A percentile compares a stretch with the other conserved stretches of the same genome.
phyloP scores from a whole-genome alignment of 805 yeast species.

The Candida tammaniensis region DNA sequence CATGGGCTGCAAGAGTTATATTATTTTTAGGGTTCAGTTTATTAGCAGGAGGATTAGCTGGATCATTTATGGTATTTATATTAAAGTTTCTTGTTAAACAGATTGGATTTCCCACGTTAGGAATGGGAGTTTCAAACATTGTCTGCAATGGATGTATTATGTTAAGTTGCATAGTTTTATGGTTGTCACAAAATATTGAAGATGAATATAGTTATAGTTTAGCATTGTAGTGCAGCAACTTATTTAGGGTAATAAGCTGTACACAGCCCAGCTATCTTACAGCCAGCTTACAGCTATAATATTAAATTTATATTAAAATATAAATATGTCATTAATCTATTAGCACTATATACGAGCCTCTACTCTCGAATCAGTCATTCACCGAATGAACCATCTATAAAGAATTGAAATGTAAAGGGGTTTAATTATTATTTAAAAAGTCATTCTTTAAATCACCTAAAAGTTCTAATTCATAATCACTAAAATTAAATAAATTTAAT shows the following conservation, averaged over 20 bases:
- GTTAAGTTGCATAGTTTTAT: slow-evolving; percentile 83
- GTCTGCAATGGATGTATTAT: slow-evolving; percentile 74
- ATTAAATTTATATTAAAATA: too few relatives aligned
- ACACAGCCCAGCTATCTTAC: too few relatives aligned
- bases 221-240: slow-evolving; percentile 36
- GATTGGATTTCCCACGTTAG: slow-evolving; percentile 80
- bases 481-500: slow-evolving; percentile 63
- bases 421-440: too few relatives aligned
- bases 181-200: slow-evolving; percentile 95
- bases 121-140: slow-evolving; percentile 92
- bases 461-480: slow-evolving; percentile 61
- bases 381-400: slow-evolving; percentile 1
- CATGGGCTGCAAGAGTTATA: slow-evolving; percentile 93
- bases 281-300: too few relatives aligned
- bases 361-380: slow-evolving; percentile 1
- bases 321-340: slow-evolving; percentile 1
- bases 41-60: slow-evolving; percentile 91
- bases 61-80: slow-evolving; percentile 83
- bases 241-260: too few relatives aligned
- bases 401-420: background rate
- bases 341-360: slow-evolving; percentile 2
- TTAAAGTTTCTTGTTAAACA: slow-evolving; percentile 79
- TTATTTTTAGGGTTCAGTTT: slow-evolving; percentile 89
- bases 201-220: slow-evolving; percentile 94
- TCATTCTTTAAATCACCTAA: slow-evolving; percentile 38